Evolutionary conservation across 495 filamentous ascomycete species (phyloP), one percentile per base, ranked within the genome.

Genomic region (Terfezia claveryi): DNA sequence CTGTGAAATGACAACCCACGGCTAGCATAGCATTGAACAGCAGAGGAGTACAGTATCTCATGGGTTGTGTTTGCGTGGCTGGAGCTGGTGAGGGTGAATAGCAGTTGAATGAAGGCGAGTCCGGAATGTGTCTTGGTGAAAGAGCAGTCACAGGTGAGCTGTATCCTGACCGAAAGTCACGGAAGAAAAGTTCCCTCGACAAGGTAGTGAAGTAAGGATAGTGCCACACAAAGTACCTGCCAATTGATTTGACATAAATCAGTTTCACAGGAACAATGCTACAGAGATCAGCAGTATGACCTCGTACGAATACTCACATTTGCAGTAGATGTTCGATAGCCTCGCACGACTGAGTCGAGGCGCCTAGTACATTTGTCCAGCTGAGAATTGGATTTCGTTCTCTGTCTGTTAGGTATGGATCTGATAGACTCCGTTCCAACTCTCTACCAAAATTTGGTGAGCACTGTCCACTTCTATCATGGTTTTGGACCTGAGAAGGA

Each of bases 11-110:
- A 56, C 91, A 96, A 36, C 91, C 91, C 8, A 98, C 73, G 11
- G 89, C 82, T n/a, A 96, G 73, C 80, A 98, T 95, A 2, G 87
- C 83, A 68, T 98, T 95, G 52, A 98, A 87, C 7, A 98, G 71
- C 38, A 96, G 67, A 5, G 86, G 77, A 0, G 89, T 88, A 66
- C 91, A 98, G 67, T 96, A 93, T 20, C 27, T 51, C 50, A 23
- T n/a, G n/a, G n/a, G 11, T 16, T 27, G 50, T 7, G 50, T 27
- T 16, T 23, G 11, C 11, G 14, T 17, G 0, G 12, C 14, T 8
- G 41, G 17, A 1, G 41, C 41, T 14, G 41, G 41, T 20, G 41
- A 46, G 41, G 41, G 36, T 67, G 64, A 49, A 72, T 68, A 10
- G 71, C 70, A 36, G 66, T 63, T 12, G 62, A 61, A 44, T 62